Evolutionary conservation across 306 rosid genomes (phyloP).

Genomic region (Trichosanthes cucumerina): DNA sequence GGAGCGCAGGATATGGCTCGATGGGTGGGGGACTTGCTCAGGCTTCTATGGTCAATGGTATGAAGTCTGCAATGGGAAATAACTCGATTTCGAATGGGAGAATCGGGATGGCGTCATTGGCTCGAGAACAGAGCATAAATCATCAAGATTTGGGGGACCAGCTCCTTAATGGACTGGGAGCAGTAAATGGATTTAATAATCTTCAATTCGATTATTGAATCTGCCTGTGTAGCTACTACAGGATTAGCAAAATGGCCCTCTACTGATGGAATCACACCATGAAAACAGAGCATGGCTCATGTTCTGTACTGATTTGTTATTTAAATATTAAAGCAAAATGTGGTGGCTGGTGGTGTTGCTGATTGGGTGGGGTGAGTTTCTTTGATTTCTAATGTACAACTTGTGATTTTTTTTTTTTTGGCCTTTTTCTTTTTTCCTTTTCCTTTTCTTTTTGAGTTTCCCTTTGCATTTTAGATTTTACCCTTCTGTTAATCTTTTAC

Average conservation of each 20-base stretch:
- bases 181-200: constrained; percentile 66
- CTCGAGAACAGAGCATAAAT: constrained; percentile 62
- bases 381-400: constrained; percentile 41
- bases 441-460: background rate
- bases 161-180: constrained; percentile 69
- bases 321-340: constrained; percentile 32
- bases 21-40: constrained; percentile 56
- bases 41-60: constrained; percentile 61
- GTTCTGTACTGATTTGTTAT: constrained; percentile 8
- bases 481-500: background rate
- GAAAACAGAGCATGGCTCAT: background rate
- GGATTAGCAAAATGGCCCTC: background rate
- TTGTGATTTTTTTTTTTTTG: constrained; percentile 6
- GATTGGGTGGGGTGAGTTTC: constrained; percentile 12
- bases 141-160: constrained; percentile 72
- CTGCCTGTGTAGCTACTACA: background rate
- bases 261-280: background rate
- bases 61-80: constrained; percentile 59
- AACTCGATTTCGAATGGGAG: constrained; percentile 74
- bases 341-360: constrained; percentile 42
- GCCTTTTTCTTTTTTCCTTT: background rate
- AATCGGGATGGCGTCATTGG: constrained; percentile 61
- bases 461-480: background rate
- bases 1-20: background rate
- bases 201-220: constrained; percentile 56